Conservation (phyloP, 176 grass and related monocot genomes). For the Themeda triandra region DNA sequence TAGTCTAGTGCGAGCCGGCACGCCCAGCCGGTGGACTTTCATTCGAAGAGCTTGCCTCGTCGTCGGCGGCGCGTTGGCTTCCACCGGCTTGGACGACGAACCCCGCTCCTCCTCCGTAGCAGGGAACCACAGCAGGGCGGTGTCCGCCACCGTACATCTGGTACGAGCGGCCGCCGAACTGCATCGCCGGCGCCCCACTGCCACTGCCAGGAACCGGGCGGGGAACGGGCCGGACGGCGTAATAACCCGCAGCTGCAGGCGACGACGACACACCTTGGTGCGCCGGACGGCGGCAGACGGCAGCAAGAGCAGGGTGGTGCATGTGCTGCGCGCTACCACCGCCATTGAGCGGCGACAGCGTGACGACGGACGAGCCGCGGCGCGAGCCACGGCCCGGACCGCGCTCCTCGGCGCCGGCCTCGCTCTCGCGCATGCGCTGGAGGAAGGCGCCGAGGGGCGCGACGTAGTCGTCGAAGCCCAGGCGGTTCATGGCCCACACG, state of each 20-base stretch:
- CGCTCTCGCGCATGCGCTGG: slow-evolving; percentile 40
- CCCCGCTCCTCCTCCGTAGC: background rate
- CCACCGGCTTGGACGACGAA: background rate
- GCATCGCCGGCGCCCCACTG: background rate
- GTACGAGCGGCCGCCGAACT: background rate
- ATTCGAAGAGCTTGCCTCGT: slow-evolving; percentile 26
- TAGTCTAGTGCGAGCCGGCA: background rate
- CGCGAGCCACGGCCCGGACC: background rate
- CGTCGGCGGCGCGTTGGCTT: background rate
- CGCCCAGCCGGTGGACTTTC: background rate
- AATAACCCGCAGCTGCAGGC: background rate
- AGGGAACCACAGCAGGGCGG: background rate
- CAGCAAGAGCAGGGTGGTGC: background rate
- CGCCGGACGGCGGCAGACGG: background rate
- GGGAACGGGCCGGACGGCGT: background rate
- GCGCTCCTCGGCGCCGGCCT: slow-evolving; percentile 16
- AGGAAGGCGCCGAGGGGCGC: slow-evolving; percentile 35
- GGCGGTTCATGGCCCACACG: slow-evolving; percentile 64
- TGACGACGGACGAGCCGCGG: background rate
- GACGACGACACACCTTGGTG: background rate
- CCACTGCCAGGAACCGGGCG: background rate
- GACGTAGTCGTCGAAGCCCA: slow-evolving; percentile 75
- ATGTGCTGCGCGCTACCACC: background rate
- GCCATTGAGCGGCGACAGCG: background rate
- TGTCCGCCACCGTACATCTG: background rate